phyloP scores from a whole-genome alignment of 1,284 basidiomycete genomes.

The Trichosporon sp. region DNA sequence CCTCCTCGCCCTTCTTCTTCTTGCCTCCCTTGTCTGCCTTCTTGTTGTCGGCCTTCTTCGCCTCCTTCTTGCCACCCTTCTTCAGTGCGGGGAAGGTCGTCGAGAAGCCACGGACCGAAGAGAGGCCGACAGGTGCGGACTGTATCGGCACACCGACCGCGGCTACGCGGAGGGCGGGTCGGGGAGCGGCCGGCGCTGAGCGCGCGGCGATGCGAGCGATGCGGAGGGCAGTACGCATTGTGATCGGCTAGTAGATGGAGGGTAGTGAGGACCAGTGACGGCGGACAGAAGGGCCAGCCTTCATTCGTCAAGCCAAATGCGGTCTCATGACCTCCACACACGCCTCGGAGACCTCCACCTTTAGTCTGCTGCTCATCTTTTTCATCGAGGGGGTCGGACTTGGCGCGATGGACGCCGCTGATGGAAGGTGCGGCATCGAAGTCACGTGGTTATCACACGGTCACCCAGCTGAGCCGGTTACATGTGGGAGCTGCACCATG shows the following conservation, averaged over 20 bases:
- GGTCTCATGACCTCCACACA: neutral
- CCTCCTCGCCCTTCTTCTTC: conserved; percentile 20
- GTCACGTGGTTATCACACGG: conserved; percentile 2
- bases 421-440: no score
- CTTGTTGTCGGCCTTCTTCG: conserved; percentile 6
- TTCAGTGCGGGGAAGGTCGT: conserved; percentile 23
- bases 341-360: neutral
- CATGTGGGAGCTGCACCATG: no score
- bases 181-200: neutral
- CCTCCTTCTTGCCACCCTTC: conserved; percentile 22
- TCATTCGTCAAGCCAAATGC: neutral
- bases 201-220: neutral
- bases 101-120: conserved; percentile 19
- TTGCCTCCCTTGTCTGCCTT: conserved; percentile 9
- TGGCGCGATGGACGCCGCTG: neutral
- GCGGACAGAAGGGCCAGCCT: neutral
- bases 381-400: neutral
- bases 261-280: neutral
- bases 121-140: neutral
- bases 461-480: neutral
- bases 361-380: neutral
- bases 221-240: neutral
- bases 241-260: neutral
- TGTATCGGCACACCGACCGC: neutral
- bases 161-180: neutral